Base-by-base conservation (phyloP, 495 filamentous ascomycete genomes). In the Penicilliopsis zonata region DNA sequence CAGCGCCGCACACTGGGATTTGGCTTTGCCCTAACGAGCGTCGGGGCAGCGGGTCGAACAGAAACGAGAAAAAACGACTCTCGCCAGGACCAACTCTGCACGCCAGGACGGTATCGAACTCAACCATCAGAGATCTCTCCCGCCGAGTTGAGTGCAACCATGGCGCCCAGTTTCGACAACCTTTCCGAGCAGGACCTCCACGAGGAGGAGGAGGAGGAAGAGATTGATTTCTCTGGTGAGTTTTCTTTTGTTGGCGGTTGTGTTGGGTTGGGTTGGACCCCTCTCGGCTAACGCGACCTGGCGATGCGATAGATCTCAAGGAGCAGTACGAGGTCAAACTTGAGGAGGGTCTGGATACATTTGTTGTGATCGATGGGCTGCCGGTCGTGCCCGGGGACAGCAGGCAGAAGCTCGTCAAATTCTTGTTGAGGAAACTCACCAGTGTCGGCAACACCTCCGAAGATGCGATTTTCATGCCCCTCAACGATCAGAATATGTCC, bases 301-400 rank as follows among this genome's bases (percentile, higher is more conserved):
- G 10, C 4, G 4, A n/a, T 20, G 41, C 14, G 20, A 31, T 43
- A 79, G 90, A 98, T 63, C 71, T 98, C 39, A 69, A 75, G 49
- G 86, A 84, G 50, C 82, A 92, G 57, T 94, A 82, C 49, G 86
- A 96, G 56, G 90, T 95, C 24, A 85, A 87, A 46, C 69, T 94
- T 31, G 88, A 98, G 53, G 82, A 94, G 55, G 88, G 90, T 33
- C 75, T 94, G 47, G 90, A 98, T 51, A 78, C 83, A 40, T 98
- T 98, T 46, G 77, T 98, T 35, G 85, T 95, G 31, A 70, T 94
- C 54, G 90, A 98, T 59, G 90, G 90, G 41, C 73, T 95, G 20
- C 90, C 90, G 35, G 60, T 77, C 30, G 90, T 98, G 28, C 56
- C 69, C 34, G 81, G 82, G 50, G 86, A 83, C 18, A 82, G 73